Conservation (phyloP, 1,284 basidiomycete species). For the Ceratobasidium sp. region DNA sequence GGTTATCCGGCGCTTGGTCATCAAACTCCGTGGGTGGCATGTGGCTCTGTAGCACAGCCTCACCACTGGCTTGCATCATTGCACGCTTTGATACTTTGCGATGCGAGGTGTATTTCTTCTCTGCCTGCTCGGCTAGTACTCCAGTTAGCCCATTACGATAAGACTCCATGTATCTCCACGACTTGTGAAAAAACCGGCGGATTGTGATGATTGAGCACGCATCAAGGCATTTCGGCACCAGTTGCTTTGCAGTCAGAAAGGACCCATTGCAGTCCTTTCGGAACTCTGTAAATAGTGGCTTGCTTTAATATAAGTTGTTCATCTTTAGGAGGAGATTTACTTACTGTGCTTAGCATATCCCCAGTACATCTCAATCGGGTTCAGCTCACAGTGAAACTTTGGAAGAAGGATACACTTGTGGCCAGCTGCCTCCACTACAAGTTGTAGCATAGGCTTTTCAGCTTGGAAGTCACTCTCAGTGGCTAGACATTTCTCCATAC, state of each 20-base stretch:
- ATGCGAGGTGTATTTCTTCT: conserved; percentile 18
- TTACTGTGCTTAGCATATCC: conserved; percentile 16
- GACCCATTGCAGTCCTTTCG: conserved; percentile 1
- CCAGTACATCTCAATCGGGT: conserved; percentile 29
- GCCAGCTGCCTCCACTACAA: conserved; percentile 46
- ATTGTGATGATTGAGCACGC: background rate
- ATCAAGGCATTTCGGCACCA: conserved; percentile 13
- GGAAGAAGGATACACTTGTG: conserved; percentile 52
- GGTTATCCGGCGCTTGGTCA: too few species aligned
- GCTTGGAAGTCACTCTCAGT: conserved; percentile 55
- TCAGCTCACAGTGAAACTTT: conserved; percentile 50
- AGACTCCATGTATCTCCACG: conserved; percentile 23
- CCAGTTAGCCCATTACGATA: conserved; percentile 13
- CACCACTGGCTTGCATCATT: too few species aligned
- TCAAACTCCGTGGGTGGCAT: too few species aligned
- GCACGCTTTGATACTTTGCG: background rate
- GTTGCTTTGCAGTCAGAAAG: background rate
- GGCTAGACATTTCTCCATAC: conserved; percentile 53
- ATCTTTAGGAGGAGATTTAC: background rate
- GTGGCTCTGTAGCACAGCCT: too few species aligned
- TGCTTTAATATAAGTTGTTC: too few species aligned
- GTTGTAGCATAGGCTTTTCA: conserved; percentile 52
- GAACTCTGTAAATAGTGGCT: background rate
- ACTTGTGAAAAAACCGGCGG: conserved; percentile 3
- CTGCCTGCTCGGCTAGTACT: background rate